Evolutionary conservation across 208 protist species (phyloP), one percentile per base, ranked within the genome.

Genomic region (Leishmania mexicana): DNA sequence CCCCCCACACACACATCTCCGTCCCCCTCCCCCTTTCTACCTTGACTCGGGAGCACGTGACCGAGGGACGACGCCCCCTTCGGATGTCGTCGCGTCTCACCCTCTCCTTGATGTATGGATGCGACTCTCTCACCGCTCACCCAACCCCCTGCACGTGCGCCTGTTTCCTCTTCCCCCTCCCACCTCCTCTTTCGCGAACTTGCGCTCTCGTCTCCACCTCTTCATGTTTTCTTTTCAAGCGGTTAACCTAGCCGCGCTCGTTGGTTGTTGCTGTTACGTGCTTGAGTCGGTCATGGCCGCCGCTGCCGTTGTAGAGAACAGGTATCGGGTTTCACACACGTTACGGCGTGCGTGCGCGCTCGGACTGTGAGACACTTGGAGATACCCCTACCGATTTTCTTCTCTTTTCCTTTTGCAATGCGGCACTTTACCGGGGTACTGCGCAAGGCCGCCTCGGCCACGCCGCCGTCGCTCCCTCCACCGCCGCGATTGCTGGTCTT

Each of bases 401-500:
- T 17, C 3, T 0, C 8, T 31, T 47, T 31, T 19, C 53, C 51
- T 58, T 31, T 67, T 3, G 45, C 49, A 13, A 85, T 86, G 83
- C 54, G 83, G 71, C 78, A 60, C 19, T 47, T 72, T 19, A 2
- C 64, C 62, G 31, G 49, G 35, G 24, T 73, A 54, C 67, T 80
- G 75, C 54, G 73, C 10, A 60, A 70, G 60, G 51, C 51, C 4
- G 24, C 64, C 62, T 28, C 83, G 28, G 21, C 75, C 8, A 3
- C 62, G 51, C 10, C 65, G n/a, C 68, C 28, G 31, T 54, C 65
- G 24, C 57, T 8, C 24, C 57, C 57, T 31, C 57, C 54, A 11
- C 85, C 81, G 10, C 75, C 78, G 47, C 81, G 84, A 60, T 82
- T 96, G 45, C 2, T 97, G 0, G 94, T 96, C 74, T 79, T 97